Percentiles rank a stretch among this genome's conserved stretches.
These are phyloP conservation scores for Nitzschia sp. DNA, from an alignment of 108 stramenopile genomes.

Conservation along the genomic window DNA sequence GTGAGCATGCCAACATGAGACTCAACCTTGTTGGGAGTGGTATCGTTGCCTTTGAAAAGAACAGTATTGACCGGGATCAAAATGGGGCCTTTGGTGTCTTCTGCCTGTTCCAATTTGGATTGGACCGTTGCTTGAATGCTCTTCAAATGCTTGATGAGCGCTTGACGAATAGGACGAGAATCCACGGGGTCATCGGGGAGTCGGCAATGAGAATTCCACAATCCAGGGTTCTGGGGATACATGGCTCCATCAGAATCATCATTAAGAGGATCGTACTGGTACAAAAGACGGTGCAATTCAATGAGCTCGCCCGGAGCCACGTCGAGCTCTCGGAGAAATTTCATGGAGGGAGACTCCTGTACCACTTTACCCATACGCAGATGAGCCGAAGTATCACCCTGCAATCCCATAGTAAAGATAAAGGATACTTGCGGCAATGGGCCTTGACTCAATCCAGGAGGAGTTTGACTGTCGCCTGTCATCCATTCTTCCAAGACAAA, in stretches of 20 bases:
- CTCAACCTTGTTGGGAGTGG: background rate
- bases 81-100: background rate
- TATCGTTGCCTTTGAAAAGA: background rate
- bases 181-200: background rate
- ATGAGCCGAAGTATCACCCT: background rate
- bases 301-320: background rate
- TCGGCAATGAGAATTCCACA: constrained; percentile 19
- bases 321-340: background rate
- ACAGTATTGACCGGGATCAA: constrained; percentile 15
- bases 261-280: background rate
- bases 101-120: background rate
- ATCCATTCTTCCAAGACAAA: too few species aligned
- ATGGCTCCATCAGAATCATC: too few species aligned
- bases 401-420: constrained; percentile 12
- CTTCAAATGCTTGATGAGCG: background rate
- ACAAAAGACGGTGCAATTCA: constrained; percentile 12
- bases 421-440: constrained; percentile 5
- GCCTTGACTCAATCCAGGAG: too few species aligned
- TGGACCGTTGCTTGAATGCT: background rate
- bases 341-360: constrained; percentile 1
- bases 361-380: background rate
- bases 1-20: background rate
- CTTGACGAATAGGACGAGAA: background rate
- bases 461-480: too few species aligned
- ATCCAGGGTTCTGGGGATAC: background rate